Conservation (phyloP, 2,329 filamentous ascomycete species). For the Fusarium brachygibbosum region DNA sequence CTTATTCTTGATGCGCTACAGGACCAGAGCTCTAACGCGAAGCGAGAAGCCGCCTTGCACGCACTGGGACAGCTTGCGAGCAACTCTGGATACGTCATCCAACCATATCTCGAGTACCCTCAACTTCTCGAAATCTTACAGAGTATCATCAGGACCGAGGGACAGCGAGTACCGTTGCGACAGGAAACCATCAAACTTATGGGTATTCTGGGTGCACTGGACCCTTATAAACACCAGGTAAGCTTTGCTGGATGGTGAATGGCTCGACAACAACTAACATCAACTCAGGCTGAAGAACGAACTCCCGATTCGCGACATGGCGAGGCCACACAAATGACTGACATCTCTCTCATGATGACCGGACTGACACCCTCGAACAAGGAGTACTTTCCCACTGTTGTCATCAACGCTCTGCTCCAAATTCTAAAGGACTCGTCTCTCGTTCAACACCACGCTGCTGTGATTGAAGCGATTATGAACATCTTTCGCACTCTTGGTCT, state of each 20-base stretch:
- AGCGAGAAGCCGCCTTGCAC: constrained; percentile 90
- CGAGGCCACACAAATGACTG: constrained; percentile 79
- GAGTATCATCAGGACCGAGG: constrained; percentile 92
- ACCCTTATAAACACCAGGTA: constrained; percentile 93
- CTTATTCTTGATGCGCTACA: constrained; percentile 94
- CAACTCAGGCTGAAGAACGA: constrained; percentile 83
- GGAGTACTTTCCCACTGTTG: constrained; percentile 97
- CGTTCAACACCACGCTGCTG: constrained; percentile 89
- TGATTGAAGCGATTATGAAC: constrained; percentile 98
- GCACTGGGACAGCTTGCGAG: constrained; percentile 93
- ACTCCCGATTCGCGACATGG: constrained; percentile 80
- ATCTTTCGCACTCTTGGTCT: constrained; percentile 97
- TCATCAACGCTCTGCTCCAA: constrained; percentile 93
- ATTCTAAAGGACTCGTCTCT: constrained; percentile 93
- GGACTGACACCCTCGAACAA: constrained; percentile 96
- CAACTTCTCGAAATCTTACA: constrained; percentile 93
- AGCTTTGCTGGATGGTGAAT: background rate
- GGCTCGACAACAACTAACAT: constrained; percentile 43
- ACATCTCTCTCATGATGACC: constrained; percentile 98
- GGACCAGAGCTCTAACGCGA: constrained; percentile 89
- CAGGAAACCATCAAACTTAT: constrained; percentile 97
- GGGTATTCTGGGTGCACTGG: constrained; percentile 93
- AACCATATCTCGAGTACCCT: constrained; percentile 95
- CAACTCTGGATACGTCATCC: constrained; percentile 97
- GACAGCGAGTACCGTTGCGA: constrained; percentile 83